Evolutionary conservation across 1,284 basidiomycete species (phyloP).

Genomic region (Tetrapyrgos nigripes): DNA sequence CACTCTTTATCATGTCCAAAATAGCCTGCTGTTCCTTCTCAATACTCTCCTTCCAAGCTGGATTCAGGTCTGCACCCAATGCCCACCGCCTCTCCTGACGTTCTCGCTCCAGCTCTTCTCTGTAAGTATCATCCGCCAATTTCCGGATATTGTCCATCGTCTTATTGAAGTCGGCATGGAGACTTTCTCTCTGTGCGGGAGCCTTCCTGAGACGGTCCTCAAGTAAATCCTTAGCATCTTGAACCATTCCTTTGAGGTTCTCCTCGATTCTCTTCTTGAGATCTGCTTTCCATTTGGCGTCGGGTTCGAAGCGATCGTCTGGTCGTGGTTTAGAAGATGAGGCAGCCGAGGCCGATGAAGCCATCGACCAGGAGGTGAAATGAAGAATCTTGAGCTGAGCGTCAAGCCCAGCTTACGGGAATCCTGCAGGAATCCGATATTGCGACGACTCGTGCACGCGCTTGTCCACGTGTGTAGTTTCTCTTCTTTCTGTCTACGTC

Average conservation of each 20-base stretch:
- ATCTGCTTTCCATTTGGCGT: constrained; percentile 16
- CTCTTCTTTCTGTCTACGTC: too few species aligned
- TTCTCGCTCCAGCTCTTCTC: constrained; percentile 31
- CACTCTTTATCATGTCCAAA: constrained; percentile 33
- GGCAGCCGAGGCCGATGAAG: constrained; percentile 13
- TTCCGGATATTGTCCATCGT: constrained; percentile 24
- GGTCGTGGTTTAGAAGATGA: constrained; percentile 9
- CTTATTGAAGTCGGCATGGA: constrained; percentile 5
- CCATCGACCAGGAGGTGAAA: not conserved
- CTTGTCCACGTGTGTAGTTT: too few species aligned
- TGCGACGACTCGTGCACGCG: not conserved
- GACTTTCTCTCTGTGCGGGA: constrained; percentile 3
- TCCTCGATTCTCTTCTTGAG: constrained; percentile 10
- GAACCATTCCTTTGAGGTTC: constrained; percentile 5
- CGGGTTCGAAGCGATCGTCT: constrained; percentile 10
- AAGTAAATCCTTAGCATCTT: constrained; percentile 9
- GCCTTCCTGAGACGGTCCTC: not conserved
- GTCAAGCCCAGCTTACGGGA: not conserved
- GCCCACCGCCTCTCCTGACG: constrained; percentile 33
- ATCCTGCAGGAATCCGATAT: not conserved
- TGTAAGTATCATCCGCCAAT: constrained; percentile 36
- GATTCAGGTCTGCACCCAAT: constrained; percentile 23
- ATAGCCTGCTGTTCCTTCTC: constrained; percentile 37
- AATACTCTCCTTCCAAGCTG: constrained; percentile 21
- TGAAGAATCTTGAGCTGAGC: not conserved